These are phyloP conservation scores for Verticillium zaregamsianum DNA, from an alignment of 2,329 filamentous ascomycete species.

Conservation along the genomic window DNA sequence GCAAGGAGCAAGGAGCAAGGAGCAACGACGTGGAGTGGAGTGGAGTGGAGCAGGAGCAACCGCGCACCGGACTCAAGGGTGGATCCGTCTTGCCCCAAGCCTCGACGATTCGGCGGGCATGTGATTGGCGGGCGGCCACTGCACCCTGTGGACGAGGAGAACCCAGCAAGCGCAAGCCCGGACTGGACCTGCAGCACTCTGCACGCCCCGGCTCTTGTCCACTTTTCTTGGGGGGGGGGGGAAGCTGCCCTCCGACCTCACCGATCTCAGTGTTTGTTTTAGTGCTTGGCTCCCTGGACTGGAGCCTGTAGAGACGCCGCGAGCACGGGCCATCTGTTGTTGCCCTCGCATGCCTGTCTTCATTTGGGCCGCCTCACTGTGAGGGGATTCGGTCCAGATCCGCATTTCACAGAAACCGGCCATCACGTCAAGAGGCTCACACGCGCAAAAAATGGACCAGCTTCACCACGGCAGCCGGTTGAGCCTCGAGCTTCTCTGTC, in stretches of 20 bases:
- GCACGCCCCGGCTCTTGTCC: neutral
- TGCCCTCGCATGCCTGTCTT: neutral
- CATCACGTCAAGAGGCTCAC: too few relatives aligned
- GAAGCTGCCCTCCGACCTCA: neutral
- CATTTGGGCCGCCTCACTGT: neutral
- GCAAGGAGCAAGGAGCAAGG: conserved; percentile 6
- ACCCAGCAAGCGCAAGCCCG: neutral
- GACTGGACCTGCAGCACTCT: neutral
- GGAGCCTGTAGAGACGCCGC: neutral
- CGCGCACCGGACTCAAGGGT: neutral
- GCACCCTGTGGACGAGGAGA: neutral
- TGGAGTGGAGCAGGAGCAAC: neutral
- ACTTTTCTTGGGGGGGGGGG: neutral
- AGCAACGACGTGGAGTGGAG: conserved; percentile 3
- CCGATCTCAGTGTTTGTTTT: neutral
- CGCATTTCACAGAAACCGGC: neutral
- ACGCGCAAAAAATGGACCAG: neutral
- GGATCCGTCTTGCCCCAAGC: neutral
- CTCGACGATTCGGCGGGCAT: neutral
- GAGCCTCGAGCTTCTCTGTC: too few relatives aligned
- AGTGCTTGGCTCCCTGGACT: neutral
- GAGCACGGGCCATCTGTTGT: conserved; percentile 1
- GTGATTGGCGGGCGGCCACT: conserved; percentile 1
- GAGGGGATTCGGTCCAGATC: neutral
- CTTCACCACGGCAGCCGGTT: too few relatives aligned